A percentile compares a stretch with the other conserved stretches of the same genome.
Conservation (phyloP, 257 asterid species). For the Vinca minor region DNA sequence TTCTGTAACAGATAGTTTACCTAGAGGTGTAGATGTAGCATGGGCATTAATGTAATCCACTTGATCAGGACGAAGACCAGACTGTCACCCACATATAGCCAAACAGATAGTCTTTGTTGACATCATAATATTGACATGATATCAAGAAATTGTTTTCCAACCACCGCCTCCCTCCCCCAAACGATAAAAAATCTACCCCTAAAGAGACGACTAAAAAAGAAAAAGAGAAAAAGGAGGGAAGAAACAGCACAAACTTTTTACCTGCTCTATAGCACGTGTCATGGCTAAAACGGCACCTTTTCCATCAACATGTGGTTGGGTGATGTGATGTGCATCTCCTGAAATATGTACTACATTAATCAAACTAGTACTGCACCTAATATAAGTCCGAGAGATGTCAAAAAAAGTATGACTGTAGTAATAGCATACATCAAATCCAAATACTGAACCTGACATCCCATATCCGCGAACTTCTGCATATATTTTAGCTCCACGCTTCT, state of each 20-base stretch:
- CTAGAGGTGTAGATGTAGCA: slow-evolving; percentile 95
- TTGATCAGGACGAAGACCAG: slow-evolving; percentile 65
- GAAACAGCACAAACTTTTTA: slow-evolving; percentile 9
- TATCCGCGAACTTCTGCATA: slow-evolving; percentile 92
- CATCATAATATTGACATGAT: neutral
- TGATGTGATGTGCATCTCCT: slow-evolving; percentile 95
- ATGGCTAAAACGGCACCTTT: slow-evolving; percentile 91
- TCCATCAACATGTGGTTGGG: slow-evolving; percentile 86
- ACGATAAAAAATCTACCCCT: neutral
- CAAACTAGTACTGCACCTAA: neutral
- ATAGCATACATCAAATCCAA: slow-evolving; percentile 7
- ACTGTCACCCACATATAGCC: slow-evolving; percentile 43
- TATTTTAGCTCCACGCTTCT: slow-evolving; percentile 71
- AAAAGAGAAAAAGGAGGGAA: neutral
- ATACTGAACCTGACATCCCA: slow-evolving; percentile 73
- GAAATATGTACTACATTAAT: slow-evolving; percentile 17
- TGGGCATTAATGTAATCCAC: slow-evolving; percentile 94
- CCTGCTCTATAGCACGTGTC: slow-evolving; percentile 86
- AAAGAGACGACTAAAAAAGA: neutral
- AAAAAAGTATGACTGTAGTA: slow-evolving; percentile 9
- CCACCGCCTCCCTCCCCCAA: neutral
- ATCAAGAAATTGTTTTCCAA: neutral
- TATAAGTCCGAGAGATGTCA: neutral
- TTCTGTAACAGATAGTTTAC: slow-evolving; percentile 30
- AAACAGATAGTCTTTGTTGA: neutral